Conservation (phyloP, 2,329 filamentous ascomycete species). For the Colletotrichum trifolii region DNA sequence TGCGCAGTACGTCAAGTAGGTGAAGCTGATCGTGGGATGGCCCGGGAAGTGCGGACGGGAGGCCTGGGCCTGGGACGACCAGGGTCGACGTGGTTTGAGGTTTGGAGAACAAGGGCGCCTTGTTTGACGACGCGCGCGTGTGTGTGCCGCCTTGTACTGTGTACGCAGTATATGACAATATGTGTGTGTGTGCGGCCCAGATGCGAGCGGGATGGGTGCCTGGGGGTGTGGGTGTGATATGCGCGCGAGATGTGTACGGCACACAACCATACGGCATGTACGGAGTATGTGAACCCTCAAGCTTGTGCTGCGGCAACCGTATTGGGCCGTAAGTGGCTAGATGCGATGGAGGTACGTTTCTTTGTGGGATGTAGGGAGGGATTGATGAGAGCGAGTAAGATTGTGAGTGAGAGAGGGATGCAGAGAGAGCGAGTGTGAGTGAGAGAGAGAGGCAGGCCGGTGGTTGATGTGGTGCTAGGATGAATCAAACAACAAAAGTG, state of each 20-base stretch:
- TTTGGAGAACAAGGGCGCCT: constrained; percentile 23
- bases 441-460: too few relatives aligned
- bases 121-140: constrained; percentile 15
- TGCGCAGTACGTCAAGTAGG: not conserved
- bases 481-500: not conserved
- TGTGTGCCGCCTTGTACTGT: too few relatives aligned
- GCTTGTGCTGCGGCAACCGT: constrained; percentile 3
- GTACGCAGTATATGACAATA: too few relatives aligned
- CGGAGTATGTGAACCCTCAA: constrained; percentile 3
- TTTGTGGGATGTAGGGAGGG: constrained; percentile 8
- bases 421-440: too few relatives aligned
- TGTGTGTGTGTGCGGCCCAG: constrained; percentile 4
- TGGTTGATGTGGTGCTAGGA: not conserved
- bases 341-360: too few relatives aligned
- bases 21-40: constrained; percentile 23
- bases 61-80: constrained; percentile 17
- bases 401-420: too few relatives aligned
- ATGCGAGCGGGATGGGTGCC: constrained; percentile 15
- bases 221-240: constrained; percentile 12
- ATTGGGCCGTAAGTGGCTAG: not conserved
- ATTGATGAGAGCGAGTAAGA: too few relatives aligned
- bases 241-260: not conserved
- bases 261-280: too few relatives aligned
- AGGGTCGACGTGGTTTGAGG: constrained; percentile 5
- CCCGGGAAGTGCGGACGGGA: constrained; percentile 35